Evolutionary conservation across 352 stramenopile genomes (phyloP).

Genomic region (Globisporangium radiosum): DNA sequence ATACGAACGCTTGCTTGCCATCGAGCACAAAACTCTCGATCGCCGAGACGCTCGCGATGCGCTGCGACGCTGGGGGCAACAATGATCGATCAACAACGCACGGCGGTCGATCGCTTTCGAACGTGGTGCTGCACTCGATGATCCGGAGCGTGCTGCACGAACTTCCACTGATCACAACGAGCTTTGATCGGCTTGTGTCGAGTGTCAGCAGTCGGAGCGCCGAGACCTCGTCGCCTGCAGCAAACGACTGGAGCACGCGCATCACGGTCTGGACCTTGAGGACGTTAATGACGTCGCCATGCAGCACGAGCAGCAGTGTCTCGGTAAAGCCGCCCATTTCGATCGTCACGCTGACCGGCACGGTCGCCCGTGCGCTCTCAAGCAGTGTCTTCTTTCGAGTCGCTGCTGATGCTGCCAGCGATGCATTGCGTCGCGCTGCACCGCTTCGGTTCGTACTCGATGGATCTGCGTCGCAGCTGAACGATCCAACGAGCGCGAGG

Average conservation of each 20-base stretch:
- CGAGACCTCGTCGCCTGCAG: constrained; percentile 16
- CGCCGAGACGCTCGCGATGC: constrained; percentile 13
- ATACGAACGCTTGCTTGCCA: constrained; percentile 15
- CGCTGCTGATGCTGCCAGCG: constrained; percentile 6
- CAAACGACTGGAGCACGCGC: constrained; percentile 17
- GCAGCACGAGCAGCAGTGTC: constrained; percentile 43
- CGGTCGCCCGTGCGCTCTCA: constrained; percentile 13
- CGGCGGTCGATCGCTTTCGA: no score
- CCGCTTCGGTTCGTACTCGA: not conserved
- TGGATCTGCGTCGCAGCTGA: constrained; percentile 5
- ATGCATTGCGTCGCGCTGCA: not conserved
- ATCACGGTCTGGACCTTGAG: constrained; percentile 55
- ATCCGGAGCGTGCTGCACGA: constrained; percentile 1
- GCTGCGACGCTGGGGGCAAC: not conserved
- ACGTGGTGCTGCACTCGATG: not conserved
- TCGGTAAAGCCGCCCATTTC: constrained; percentile 45
- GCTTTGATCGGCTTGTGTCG: constrained; percentile 1
- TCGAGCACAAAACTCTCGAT: constrained; percentile 12
- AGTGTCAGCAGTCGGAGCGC: constrained; percentile 12
- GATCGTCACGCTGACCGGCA: constrained; percentile 35
- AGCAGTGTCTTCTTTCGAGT: constrained; percentile 11
- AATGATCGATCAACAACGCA: not conserved
- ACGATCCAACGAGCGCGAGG: constrained; percentile 25
- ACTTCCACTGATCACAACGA: constrained; percentile 9
- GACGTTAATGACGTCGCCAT: constrained; percentile 53